Conservation (phyloP, 106 monocot species). For the Allium fistulosum region DNA sequence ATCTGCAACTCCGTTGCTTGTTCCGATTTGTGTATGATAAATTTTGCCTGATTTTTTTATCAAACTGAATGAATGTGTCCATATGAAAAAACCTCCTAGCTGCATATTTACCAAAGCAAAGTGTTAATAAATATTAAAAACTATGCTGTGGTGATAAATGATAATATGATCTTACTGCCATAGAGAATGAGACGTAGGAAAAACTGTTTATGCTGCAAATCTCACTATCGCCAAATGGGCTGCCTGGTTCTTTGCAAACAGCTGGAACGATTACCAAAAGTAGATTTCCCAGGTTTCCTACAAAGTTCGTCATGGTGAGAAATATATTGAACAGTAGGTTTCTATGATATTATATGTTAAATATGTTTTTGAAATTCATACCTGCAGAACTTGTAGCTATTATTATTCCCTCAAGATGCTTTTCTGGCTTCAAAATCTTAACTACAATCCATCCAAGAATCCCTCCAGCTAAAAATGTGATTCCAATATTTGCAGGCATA, state of each 20-base stretch:
- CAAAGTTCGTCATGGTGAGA: not conserved
- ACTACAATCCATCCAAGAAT: constrained; percentile 60
- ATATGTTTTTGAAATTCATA: not conserved
- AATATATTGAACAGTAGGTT: too few relatives aligned
- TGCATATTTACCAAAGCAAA: constrained; percentile 2
- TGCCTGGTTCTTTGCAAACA: constrained; percentile 29
- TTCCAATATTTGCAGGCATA: constrained; percentile 69
- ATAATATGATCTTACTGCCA: constrained; percentile 32
- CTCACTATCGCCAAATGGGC: constrained; percentile 25
- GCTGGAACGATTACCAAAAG: constrained; percentile 50
- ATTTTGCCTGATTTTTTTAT: constrained; percentile 31
- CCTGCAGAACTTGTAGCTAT: constrained; percentile 62
- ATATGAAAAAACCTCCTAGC: constrained; percentile 64
- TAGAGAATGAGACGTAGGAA: constrained; percentile 53
- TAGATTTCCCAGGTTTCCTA: constrained; percentile 60
- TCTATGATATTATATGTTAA: too few relatives aligned
- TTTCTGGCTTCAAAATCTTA: constrained; percentile 50
- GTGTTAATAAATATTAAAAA: not conserved
- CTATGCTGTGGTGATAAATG: not conserved
- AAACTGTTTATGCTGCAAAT: constrained; percentile 30
- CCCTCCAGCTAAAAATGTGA: constrained; percentile 48
- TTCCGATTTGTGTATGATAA: constrained; percentile 5
- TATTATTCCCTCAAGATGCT: constrained; percentile 49
- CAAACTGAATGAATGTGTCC: constrained; percentile 49
- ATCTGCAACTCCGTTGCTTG: not conserved